Conservation (phyloP, 164 flowering plant genomes). For the Tetrastigma voinierianum region DNA sequence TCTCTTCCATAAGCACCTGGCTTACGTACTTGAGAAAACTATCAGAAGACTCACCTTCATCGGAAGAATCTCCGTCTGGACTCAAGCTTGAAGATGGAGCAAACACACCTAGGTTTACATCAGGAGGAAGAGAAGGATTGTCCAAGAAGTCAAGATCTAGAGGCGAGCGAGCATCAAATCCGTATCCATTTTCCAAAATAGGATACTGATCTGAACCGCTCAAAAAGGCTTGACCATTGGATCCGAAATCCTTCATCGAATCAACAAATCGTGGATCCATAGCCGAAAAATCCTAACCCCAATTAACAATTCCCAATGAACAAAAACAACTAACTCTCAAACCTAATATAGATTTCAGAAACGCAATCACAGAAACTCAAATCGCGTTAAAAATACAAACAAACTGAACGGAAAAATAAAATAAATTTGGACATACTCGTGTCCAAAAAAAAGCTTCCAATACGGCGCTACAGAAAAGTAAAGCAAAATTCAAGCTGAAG, state of each 20-base stretch:
- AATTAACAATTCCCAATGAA: background rate
- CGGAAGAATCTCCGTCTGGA: constrained; percentile 27
- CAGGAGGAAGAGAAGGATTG: background rate
- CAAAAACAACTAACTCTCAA: too few species aligned
- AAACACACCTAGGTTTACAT: constrained; percentile 6
- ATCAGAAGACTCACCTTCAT: constrained; percentile 43
- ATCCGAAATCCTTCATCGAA: constrained; percentile 14
- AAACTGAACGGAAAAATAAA: too few species aligned
- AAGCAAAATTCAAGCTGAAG: too few species aligned
- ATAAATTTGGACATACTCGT: too few species aligned
- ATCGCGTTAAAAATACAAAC: too few species aligned
- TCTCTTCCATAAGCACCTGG: constrained; percentile 58
- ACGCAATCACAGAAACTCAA: too few species aligned
- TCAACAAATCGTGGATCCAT: constrained; percentile 24
- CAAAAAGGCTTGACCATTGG: constrained; percentile 11
- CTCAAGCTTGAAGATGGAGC: constrained; percentile 14
- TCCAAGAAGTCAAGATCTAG: constrained; percentile 18
- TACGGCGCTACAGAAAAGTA: too few species aligned
- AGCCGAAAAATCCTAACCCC: background rate
- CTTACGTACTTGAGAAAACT: constrained; percentile 38
- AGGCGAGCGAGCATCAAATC: constrained; percentile 1
- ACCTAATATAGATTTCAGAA: too few species aligned
- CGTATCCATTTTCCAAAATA: constrained; percentile 9
- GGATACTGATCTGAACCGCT: constrained; percentile 15
- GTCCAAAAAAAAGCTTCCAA: too few species aligned